Base-by-base conservation (phyloP, 306 rosid genomes). In the Lathyrus tuberosus region DNA sequence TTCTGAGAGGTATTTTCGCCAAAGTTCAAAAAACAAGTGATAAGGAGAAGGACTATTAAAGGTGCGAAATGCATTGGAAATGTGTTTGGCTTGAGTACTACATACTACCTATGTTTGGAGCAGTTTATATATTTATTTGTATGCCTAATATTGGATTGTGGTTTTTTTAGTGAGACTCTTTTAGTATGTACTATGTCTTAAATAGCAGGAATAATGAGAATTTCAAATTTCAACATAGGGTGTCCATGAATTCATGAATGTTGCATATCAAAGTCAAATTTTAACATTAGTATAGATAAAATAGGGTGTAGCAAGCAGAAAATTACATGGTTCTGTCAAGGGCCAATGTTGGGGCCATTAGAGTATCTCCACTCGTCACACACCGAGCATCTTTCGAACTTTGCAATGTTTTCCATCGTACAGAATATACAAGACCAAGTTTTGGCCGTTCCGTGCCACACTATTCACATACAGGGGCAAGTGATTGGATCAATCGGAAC, bases 381-480 rank as follows among this genome's bases (percentile, higher is more conserved):
- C 26, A 24, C 95, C 40, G 82, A 80, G 65, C 87, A 87, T 81
- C 88, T 89, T 33, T 87, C 90, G 4, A 86, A 53, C 82, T 78
- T 80, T 85, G 86, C 87, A 73, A 73, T 60, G 84, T 85, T 89
- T 67, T 82, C 97, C 82, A 92, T 56, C 15, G 89, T 86, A 80
- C 88, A 89, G 80, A 89, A 87, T 65, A 81, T 82, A 70, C 95
- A 89, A 20, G 84, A 70, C 98, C 51, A 84, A 42, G 70, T 73
- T 79, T 83, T 15, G 93, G 96, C 82, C 67, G 84, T 67, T 75
- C 67, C 8, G 86, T 60, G 66, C 85, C 79, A 74, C 98, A 92
- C 66, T 88, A 68, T 77, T 88, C 89, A 30, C 96, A 92, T 28
- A 89, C 20, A 53, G 86, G 95, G 80, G 96, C 92, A 22, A 92